Percentiles rank a stretch among this genome's conserved stretches.
These are phyloP conservation scores for Glycine latifolia DNA, from an alignment of 306 rosid genomes.

Conservation along the genomic window DNA sequence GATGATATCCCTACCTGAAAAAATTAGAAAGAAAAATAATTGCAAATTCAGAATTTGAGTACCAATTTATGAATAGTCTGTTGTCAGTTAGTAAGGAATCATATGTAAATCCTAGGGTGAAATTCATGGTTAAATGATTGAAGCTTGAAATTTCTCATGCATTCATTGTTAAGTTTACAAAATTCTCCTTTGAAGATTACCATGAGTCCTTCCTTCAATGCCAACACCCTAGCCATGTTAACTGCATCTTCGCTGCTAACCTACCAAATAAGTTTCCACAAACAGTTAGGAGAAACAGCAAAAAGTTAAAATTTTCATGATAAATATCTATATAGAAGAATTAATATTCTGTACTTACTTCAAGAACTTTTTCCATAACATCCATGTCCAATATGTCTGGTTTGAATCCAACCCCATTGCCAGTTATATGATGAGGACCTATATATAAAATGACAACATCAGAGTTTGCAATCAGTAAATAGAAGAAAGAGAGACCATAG, in stretches of 20 bases:
- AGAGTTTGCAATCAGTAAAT: slow-evolving; percentile 29
- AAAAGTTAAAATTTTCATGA: neutral
- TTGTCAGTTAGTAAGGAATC: neutral
- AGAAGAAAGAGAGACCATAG: neutral
- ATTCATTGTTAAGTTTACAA: neutral
- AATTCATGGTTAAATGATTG: slow-evolving; percentile 11
- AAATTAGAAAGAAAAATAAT: neutral
- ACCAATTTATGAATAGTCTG: neutral
- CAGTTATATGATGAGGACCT: slow-evolving; percentile 95
- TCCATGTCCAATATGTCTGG: slow-evolving; percentile 98
- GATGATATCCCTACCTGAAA: slow-evolving; percentile 96
- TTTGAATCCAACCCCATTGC: slow-evolving; percentile 94
- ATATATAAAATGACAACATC: slow-evolving; percentile 29
- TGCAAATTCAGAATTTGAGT: slow-evolving; percentile 8
- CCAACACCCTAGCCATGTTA: slow-evolving; percentile 90
- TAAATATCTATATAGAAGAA: slow-evolving; percentile 18
- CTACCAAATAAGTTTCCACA: slow-evolving; percentile 52
- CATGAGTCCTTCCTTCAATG: slow-evolving; percentile 92
- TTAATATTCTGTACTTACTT: slow-evolving; percentile 45
- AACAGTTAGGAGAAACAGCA: slow-evolving; percentile 36
- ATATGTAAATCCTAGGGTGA: slow-evolving; percentile 1
- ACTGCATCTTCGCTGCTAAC: slow-evolving; percentile 93
- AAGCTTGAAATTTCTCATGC: slow-evolving; percentile 21
- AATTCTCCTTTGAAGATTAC: slow-evolving; percentile 55
- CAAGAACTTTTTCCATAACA: slow-evolving; percentile 89